phyloP scores from a whole-genome alignment of 257 asterid genomes.

The Cynanchum wilfordii region DNA sequence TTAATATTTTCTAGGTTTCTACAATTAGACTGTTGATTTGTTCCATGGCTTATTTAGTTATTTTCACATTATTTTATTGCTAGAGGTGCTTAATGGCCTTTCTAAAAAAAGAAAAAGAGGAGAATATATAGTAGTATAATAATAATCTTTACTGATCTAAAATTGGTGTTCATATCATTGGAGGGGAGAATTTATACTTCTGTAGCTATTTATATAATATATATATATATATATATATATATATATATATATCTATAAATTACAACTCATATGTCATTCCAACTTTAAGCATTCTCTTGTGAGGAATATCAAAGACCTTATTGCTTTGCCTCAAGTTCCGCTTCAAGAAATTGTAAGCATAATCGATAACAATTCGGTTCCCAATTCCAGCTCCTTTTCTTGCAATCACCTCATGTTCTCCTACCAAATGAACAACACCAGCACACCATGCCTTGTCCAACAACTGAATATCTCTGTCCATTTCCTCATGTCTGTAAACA shows the following conservation, averaged over 20 bases:
- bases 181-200: no score
- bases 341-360: constrained; percentile 50
- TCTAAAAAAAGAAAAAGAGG: no score
- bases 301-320: constrained; percentile 51
- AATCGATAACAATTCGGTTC: constrained; percentile 43
- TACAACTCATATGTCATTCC: constrained; percentile 53
- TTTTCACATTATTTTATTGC: no score
- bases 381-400: constrained; percentile 34
- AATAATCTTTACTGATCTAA: no score
- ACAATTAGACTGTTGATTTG: no score
- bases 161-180: no score
- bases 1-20: background rate
- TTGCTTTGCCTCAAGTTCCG: constrained; percentile 50
- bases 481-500: background rate
- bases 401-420: constrained; percentile 64
- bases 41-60: no score
- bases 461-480: constrained; percentile 24
- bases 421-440: constrained; percentile 59
- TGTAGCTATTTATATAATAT: no score
- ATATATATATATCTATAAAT: background rate
- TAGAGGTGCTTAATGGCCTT: no score
- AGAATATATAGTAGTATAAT: no score
- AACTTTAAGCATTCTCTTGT: constrained; percentile 55
- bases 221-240: no score
- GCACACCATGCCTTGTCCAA: constrained; percentile 35